Conservation (phyloP, 2,329 filamentous ascomycete species). For the Fusarium anthophilum region DNA sequence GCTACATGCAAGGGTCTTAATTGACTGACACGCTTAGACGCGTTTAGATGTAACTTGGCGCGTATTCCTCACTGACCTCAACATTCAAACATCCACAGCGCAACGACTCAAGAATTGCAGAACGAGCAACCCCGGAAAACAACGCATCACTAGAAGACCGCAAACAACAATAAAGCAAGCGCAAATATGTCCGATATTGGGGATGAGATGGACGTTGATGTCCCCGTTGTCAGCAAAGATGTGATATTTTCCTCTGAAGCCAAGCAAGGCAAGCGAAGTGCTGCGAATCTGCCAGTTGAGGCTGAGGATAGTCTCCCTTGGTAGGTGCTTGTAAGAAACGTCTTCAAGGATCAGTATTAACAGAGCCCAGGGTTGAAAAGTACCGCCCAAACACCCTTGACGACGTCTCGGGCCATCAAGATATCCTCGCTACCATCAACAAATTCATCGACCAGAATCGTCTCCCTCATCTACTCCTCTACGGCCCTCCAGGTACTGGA, state of each 20-base stretch:
- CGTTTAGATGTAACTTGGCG: slow-evolving; percentile 33
- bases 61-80: slow-evolving; percentile 46
- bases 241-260: slow-evolving; percentile 78
- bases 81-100: slow-evolving; percentile 11
- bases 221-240: slow-evolving; percentile 56
- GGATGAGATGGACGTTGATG: slow-evolving; percentile 70
- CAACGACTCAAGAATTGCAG: not conserved
- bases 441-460: slow-evolving; percentile 96
- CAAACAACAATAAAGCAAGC: not conserved
- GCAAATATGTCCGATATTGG: slow-evolving; percentile 66
- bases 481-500: slow-evolving; percentile 94
- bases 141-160: not conserved
- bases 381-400: slow-evolving; percentile 89
- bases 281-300: slow-evolving; percentile 92
- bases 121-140: not conserved
- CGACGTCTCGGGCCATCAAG: slow-evolving; percentile 96
- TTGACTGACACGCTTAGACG: slow-evolving; percentile 44
- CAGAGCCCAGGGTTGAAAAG: slow-evolving; percentile 82
- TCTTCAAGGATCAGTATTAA: not conserved
- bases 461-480: slow-evolving; percentile 93
- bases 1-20: slow-evolving; percentile 37
- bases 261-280: slow-evolving; percentile 89
- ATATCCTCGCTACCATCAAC: slow-evolving; percentile 97
- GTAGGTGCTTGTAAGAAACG: slow-evolving; percentile 55
- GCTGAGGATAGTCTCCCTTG: slow-evolving; percentile 94